phyloP scores from a whole-genome alignment of 495 filamentous ascomycete species.

The Hypomontagnella submonticulosa region DNA sequence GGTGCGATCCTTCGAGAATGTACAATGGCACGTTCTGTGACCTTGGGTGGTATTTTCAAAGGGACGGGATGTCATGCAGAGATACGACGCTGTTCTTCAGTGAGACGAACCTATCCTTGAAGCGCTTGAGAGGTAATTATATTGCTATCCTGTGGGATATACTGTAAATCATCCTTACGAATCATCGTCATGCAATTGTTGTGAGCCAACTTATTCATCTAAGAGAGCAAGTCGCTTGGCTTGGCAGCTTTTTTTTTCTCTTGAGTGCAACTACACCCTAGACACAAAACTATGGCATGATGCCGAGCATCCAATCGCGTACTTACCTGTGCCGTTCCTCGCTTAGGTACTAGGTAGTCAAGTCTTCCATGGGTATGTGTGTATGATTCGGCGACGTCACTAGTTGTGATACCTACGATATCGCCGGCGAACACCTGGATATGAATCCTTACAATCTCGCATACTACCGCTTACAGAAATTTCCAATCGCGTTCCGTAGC shows the following conservation, averaged over 20 bases:
- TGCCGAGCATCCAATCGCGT: not conserved
- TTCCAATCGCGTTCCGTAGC: not conserved
- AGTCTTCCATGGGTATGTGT: not conserved
- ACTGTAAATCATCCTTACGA: no score
- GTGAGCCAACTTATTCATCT: no score
- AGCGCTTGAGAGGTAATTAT: no score
- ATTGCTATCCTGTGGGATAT: no score
- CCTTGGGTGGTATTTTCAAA: conserved; percentile 22
- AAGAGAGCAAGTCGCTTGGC: no score
- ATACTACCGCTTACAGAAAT: conserved; percentile 5
- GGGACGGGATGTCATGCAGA: conserved; percentile 37
- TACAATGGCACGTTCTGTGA: conserved; percentile 16
- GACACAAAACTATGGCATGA: no score
- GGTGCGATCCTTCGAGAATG: conserved; percentile 15
- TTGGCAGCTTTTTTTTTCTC: no score
- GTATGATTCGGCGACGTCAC: conserved; percentile 7
- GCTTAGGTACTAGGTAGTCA: no score
- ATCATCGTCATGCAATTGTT: no score
- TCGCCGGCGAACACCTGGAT: not conserved
- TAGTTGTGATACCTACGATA: not conserved
- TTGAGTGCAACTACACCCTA: no score
- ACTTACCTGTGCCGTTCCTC: not conserved
- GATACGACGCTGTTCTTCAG: conserved; percentile 10
- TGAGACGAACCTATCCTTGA: no score
- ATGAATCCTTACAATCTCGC: conserved; percentile 5